Evolutionary conservation across 2,329 filamentous ascomycete species (phyloP).

Genomic region (Calonectria hawksworthii): DNA sequence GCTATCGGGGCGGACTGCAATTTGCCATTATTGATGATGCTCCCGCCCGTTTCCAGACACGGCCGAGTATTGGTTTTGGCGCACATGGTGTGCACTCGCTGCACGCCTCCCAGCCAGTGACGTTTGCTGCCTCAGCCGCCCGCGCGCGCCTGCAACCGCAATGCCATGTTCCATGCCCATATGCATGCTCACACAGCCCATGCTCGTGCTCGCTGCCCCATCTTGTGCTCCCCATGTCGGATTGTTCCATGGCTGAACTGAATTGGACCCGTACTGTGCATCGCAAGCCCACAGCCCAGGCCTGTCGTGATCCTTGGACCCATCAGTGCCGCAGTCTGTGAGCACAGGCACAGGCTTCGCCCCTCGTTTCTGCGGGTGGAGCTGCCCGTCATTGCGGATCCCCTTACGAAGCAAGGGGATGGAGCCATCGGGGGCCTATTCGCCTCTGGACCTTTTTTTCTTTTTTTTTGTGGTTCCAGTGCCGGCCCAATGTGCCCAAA

Average conservation of each 20-base stretch:
- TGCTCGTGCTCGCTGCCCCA: neutral
- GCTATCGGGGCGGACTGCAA: neutral
- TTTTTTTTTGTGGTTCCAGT: conserved; percentile 1
- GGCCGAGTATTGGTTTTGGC: neutral
- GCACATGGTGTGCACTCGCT: neutral
- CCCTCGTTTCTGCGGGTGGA: conserved; percentile 43
- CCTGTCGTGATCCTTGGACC: conserved; percentile 25
- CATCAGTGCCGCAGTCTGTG: conserved; percentile 17
- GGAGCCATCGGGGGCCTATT: neutral
- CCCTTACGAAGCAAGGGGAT: conserved; percentile 15
- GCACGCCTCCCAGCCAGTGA: conserved; percentile 12
- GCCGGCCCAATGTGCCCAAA: conserved; percentile 19
- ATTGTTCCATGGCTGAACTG: conserved; percentile 13
- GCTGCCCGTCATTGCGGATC: conserved; percentile 36
- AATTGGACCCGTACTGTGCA: neutral
- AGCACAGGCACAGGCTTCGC: conserved; percentile 18
- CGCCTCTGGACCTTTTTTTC: conserved; percentile 22
- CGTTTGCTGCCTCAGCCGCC: conserved; percentile 11
- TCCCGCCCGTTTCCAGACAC: neutral
- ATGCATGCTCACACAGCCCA: neutral
- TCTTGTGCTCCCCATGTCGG: neutral
- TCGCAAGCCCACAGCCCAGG: neutral
- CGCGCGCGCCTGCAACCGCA: neutral
- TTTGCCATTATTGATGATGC: neutral
- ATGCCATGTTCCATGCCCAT: conserved; percentile 15